Base-by-base conservation (phyloP, 2,329 filamentous ascomycete genomes). In the Esteya vermicola region DNA sequence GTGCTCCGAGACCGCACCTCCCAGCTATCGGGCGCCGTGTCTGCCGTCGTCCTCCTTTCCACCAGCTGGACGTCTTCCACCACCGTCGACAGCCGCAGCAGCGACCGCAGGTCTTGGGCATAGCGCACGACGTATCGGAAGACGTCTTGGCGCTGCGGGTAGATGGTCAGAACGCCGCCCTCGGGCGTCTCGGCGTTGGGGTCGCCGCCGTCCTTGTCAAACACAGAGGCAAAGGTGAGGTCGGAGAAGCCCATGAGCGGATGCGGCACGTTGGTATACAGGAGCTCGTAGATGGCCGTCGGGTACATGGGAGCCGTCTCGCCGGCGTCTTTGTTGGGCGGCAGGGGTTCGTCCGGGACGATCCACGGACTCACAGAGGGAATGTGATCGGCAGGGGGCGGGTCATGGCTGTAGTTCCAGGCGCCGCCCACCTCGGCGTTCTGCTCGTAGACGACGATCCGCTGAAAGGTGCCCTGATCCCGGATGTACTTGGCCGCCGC, bases 181-280 rank as follows among this genome's bases (percentile, higher is more conserved):
- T 23, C 20, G 28, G 28, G 14, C 31, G 12, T 20, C 18, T 32
- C 34, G 19, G 18, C 25, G 26, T 32, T 26, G 16, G 14, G 5
- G 19, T n/a, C 16, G 26, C 20, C 10, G 10, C 18, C 39, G 9
- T n/a, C n/a, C n/a, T n/a, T n/a, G 13, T 39, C 33, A 65, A 51
- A 0, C 3, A 42, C 30, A 12, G 37, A 37, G 4, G 73, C 68
- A 51, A 91, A 91, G 1, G 69, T 55, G 7, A 73, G 62, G 48
- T 89, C 81, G 5, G 78, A 79, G 56, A 78, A 95, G 4, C 68
- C 64, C 89, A 96, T 96, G 39, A 95, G 56, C 0, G 68, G 65
- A 43, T 81, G 75, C 0, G 86, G 83, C 36, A 95, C 86, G 56
- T 96, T 96, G 19, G 88, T 86, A 52, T 94, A 80, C 14, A 95